phyloP scores from a whole-genome alignment of 129 eudicot species.

The Kitagawia praeruptora region DNA sequence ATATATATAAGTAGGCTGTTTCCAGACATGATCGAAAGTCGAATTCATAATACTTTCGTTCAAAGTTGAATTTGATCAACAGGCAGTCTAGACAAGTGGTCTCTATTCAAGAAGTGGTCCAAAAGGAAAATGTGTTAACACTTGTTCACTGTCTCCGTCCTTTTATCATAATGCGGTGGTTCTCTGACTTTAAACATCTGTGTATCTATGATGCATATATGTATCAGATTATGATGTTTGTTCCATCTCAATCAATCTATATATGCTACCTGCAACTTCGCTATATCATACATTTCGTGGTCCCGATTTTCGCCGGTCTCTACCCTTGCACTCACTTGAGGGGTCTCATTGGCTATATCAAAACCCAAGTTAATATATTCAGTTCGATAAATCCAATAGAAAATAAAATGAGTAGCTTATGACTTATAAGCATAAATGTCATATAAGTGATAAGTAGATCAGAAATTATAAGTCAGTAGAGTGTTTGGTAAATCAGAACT shows the following conservation, averaged over 20 bases:
- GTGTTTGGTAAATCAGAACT: no score
- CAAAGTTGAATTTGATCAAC: background rate
- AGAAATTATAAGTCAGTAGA: no score
- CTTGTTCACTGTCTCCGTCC: constrained; percentile 1
- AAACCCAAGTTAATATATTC: no score
- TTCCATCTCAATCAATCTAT: background rate
- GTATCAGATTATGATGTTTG: no score
- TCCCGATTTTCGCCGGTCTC: background rate
- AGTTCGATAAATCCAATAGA: no score
- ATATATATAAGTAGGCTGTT: no score
- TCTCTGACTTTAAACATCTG: background rate
- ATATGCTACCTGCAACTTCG: background rate
- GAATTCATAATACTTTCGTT: background rate
- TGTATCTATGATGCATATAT: background rate
- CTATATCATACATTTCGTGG: background rate
- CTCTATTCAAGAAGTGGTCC: background rate
- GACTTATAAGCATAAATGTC: no score
- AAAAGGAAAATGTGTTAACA: background rate
- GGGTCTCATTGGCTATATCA: no score
- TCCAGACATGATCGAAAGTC: no score
- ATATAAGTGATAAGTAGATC: no score
- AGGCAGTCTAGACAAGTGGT: background rate
- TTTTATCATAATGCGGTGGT: background rate
- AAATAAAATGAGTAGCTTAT: no score
- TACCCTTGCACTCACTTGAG: background rate